phyloP scores from a whole-genome alignment of 352 stramenopile genomes.

The Elongisporangium prolatum region DNA sequence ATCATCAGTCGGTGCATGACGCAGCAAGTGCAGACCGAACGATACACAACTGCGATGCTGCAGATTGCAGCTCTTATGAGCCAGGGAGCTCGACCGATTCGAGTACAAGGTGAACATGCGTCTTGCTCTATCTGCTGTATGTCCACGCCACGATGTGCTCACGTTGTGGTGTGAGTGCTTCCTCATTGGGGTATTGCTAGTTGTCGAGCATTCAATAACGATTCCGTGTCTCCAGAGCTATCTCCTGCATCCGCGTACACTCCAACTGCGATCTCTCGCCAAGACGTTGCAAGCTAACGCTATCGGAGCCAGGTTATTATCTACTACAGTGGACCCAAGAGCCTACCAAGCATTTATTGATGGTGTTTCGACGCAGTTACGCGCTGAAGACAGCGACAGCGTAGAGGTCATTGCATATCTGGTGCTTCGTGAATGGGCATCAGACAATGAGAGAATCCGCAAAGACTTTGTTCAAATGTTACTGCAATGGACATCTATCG shows the following conservation, averaged over 20 bases:
- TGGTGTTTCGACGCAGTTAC: constrained; percentile 16
- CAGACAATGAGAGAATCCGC: constrained; percentile 17
- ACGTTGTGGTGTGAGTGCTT: background rate
- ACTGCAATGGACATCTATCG: constrained; percentile 11
- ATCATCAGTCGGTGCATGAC: constrained; percentile 21
- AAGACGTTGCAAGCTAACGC: constrained; percentile 37
- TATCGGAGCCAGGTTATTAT: constrained; percentile 21
- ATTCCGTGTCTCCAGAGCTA: constrained; percentile 34
- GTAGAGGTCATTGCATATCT: constrained; percentile 24
- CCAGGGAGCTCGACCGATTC: constrained; percentile 15
- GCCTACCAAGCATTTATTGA: constrained; percentile 25
- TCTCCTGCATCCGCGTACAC: constrained; percentile 25
- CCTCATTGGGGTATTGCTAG: too few relatives aligned
- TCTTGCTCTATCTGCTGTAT: background rate
- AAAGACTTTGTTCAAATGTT: constrained; percentile 22
- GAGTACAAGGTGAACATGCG: constrained; percentile 24
- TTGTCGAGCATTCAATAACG: constrained; percentile 19
- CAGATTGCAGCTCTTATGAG: constrained; percentile 33
- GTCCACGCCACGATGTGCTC: background rate
- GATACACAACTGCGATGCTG: constrained; percentile 18
- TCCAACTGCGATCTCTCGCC: constrained; percentile 29
- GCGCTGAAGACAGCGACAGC: constrained; percentile 15
- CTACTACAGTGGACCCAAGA: constrained; percentile 4
- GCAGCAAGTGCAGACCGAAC: constrained; percentile 12
- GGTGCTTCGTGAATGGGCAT: constrained; percentile 27